Evolutionary conservation across 257 asterid genomes (phyloP).

Genomic region (Solanum infundibuliforme): DNA sequence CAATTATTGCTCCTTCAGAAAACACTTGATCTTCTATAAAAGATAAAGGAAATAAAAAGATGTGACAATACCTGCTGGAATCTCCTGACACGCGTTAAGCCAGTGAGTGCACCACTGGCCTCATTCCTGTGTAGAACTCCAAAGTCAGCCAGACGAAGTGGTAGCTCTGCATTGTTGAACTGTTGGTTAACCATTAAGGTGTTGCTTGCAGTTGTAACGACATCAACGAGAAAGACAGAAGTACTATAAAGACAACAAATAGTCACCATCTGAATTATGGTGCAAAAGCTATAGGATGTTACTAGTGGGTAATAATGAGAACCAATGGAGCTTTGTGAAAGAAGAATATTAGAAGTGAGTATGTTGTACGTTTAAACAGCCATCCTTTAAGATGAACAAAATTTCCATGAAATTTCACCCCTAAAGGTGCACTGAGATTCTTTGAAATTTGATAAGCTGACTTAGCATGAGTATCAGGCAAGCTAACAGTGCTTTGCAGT

Average conservation of each 20-base stretch:
- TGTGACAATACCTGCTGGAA: constrained; percentile 75
- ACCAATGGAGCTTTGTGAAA: background rate
- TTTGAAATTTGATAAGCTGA: background rate
- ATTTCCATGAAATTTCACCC: background rate
- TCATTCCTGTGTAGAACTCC: constrained; percentile 97
- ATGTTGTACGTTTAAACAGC: background rate
- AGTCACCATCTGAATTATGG: background rate
- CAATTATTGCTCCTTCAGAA: background rate
- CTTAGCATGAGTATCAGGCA: background rate
- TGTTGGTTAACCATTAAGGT: background rate
- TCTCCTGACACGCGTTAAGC: constrained; percentile 94
- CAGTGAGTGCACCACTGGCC: constrained; percentile 98
- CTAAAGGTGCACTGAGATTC: background rate
- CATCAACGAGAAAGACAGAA: background rate
- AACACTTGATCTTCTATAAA: background rate
- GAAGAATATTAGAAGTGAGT: background rate
- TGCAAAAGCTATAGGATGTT: background rate
- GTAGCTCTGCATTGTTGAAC: constrained; percentile 56
- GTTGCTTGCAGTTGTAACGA: background rate
- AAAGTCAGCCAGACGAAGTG: constrained; percentile 94
- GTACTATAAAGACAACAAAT: background rate
- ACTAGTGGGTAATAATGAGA: background rate
- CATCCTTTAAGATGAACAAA: background rate
- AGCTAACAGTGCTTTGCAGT: background rate
- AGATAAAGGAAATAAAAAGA: background rate